Percentiles rank a stretch among this genome's conserved stretches.
Evolutionary conservation across 2,329 filamentous ascomycete species (phyloP).

Genomic region (Helotiales sp.): DNA sequence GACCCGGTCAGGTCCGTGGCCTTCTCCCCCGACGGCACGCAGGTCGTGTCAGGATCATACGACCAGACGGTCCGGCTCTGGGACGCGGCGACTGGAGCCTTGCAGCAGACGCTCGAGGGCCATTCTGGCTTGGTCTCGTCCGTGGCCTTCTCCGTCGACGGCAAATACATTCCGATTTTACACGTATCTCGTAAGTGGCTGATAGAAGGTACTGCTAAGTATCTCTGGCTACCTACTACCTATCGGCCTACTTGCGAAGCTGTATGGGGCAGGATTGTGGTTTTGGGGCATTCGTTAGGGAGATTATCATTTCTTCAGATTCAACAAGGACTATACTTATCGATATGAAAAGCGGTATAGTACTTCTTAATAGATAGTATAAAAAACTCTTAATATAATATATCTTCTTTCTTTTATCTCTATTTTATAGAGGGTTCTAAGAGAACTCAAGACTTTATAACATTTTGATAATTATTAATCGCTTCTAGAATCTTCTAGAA

Average conservation of each 20-base stretch:
- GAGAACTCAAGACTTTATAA: background rate
- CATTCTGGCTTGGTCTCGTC: background rate
- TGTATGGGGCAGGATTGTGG: conserved; percentile 4
- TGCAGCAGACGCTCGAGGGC: conserved; percentile 1
- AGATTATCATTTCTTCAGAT: conserved; percentile 9
- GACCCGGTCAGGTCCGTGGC: background rate
- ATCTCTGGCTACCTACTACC: conserved; percentile 12
- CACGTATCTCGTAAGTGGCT: conserved; percentile 1
- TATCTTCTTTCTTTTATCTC: conserved; percentile 5
- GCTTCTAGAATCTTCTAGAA: conserved; percentile 11
- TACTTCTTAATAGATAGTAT: background rate
- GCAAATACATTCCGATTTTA: conserved; percentile 1
- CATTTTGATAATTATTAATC: background rate
- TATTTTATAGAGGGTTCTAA: conserved; percentile 9
- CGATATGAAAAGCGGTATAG: conserved; percentile 1
- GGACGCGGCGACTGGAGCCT: background rate
- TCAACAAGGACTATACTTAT: conserved; percentile 2
- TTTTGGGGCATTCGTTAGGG: conserved; percentile 9
- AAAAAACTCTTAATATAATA: conserved; percentile 3
- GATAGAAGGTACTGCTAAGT: conserved; percentile 3
- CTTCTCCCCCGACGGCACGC: background rate
- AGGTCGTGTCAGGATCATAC: background rate
- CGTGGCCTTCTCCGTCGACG: background rate
- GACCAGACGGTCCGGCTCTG: no score
- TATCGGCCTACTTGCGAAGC: conserved; percentile 12